These are phyloP conservation scores for Raddia guianensis DNA, from an alignment of 176 grass and related monocot species.

Conservation along the genomic window DNA sequence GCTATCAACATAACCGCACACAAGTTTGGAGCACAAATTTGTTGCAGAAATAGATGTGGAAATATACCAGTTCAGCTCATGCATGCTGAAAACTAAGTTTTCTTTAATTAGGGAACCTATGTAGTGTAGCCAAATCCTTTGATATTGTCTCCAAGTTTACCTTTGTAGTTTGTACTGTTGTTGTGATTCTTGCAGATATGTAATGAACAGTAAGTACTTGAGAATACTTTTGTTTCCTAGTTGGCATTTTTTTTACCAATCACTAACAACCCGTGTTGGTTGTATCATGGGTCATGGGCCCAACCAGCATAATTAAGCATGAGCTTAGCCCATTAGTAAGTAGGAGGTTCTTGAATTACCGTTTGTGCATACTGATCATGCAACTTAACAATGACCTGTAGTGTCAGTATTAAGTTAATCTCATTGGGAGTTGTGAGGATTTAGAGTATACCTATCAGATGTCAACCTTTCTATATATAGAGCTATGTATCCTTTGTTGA, in stretches of 20 bases:
- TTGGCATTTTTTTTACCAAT: constrained; percentile 7
- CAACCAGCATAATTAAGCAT: no score
- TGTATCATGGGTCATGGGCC: no score
- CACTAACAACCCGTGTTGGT: neutral
- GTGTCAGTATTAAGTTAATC: no score
- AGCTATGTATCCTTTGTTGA: no score
- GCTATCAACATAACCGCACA: neutral
- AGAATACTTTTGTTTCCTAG: neutral
- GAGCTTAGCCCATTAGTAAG: no score
- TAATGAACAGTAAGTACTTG: neutral
- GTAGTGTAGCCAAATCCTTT: constrained; percentile 7
- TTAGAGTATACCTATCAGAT: no score
- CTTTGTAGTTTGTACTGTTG: neutral
- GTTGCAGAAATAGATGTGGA: neutral
- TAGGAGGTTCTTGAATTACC: no score
- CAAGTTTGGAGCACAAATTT: neutral
- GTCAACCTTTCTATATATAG: no score
- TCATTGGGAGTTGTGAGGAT: no score
- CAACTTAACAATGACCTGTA: no score
- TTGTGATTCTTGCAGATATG: neutral
- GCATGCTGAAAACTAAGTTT: constrained; percentile 16
- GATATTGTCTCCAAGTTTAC: constrained; percentile 2
- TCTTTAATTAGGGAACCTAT: constrained; percentile 17
- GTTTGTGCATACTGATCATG: no score
- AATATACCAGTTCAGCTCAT: constrained; percentile 18